These are phyloP conservation scores for Xylariaceae sp. DNA, from an alignment of 2,329 filamentous ascomycete species.

Conservation along the genomic window DNA sequence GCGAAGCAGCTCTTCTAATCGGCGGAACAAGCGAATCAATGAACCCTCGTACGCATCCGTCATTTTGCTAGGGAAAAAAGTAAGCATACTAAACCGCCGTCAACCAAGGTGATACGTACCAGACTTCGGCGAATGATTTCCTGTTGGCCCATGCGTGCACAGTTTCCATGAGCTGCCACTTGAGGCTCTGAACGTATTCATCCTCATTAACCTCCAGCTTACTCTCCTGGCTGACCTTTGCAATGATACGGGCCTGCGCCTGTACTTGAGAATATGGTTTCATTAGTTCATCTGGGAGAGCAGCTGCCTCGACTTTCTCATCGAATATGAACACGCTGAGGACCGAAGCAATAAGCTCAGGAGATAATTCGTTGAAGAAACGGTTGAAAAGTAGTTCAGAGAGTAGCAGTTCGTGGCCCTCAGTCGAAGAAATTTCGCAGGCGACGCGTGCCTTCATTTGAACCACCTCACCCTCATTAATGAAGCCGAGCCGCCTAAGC, in stretches of 20 bases:
- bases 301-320: constrained; percentile 79
- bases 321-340: constrained; percentile 97
- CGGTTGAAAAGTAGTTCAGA: constrained; percentile 93
- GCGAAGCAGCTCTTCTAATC: constrained; percentile 86
- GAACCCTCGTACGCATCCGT: constrained; percentile 97
- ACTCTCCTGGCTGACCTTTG: constrained; percentile 91
- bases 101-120: constrained; percentile 58
- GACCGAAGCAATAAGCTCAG: constrained; percentile 80
- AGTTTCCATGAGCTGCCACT: constrained; percentile 96
- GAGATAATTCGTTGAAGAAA: constrained; percentile 93
- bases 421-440: constrained; percentile 90
- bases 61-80: constrained; percentile 71
- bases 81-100: constrained; percentile 8
- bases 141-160: constrained; percentile 90
- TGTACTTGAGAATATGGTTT: constrained; percentile 87
- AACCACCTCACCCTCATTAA: constrained; percentile 92
- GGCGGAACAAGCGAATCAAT: constrained; percentile 90
- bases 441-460: constrained; percentile 96
- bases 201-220: constrained; percentile 94
- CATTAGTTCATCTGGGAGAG: constrained; percentile 76
- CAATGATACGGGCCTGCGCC: constrained; percentile 79
- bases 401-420: constrained; percentile 88
- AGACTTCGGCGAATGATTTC: constrained; percentile 86
- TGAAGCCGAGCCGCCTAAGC: constrained; percentile 87
- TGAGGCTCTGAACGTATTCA: constrained; percentile 84